Evolutionary conservation across 257 asterid species (phyloP).

Genomic region (Nicotiana sylvestris): DNA sequence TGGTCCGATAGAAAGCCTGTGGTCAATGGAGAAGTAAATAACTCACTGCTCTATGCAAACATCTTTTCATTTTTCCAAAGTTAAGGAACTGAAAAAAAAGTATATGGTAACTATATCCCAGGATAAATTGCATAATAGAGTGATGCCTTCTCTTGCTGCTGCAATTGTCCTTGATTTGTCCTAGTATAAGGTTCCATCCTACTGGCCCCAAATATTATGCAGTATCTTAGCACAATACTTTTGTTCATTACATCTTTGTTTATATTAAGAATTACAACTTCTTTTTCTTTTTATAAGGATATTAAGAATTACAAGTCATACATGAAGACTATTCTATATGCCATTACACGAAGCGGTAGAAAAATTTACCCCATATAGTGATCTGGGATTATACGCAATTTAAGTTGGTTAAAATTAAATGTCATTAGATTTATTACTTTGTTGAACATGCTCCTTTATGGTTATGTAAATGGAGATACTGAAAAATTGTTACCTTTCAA

Average conservation of each 20-base stretch:
- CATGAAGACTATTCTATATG: neutral
- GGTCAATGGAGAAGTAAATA: neutral
- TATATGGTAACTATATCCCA: no score
- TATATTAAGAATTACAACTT: neutral
- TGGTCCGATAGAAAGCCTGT: neutral
- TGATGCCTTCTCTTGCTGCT: neutral
- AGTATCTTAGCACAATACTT: neutral
- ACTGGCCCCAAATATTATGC: neutral
- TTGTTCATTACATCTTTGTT: neutral
- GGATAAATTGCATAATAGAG: neutral
- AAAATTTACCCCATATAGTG: neutral
- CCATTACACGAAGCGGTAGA: neutral
- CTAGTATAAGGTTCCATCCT: neutral
- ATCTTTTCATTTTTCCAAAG: neutral
- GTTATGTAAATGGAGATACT: constrained; percentile 34
- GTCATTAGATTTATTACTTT: neutral
- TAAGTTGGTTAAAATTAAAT: neutral
- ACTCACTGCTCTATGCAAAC: neutral
- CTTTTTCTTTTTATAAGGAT: neutral
- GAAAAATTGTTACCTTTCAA: constrained; percentile 39
- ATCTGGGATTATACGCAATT: neutral
- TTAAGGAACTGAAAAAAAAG: neutral
- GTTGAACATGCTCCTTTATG: neutral
- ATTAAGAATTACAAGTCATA: neutral
- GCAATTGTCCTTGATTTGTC: neutral